Conservation (phyloP, 2,329 filamentous ascomycete species). For the Colletotrichum scovillei region DNA sequence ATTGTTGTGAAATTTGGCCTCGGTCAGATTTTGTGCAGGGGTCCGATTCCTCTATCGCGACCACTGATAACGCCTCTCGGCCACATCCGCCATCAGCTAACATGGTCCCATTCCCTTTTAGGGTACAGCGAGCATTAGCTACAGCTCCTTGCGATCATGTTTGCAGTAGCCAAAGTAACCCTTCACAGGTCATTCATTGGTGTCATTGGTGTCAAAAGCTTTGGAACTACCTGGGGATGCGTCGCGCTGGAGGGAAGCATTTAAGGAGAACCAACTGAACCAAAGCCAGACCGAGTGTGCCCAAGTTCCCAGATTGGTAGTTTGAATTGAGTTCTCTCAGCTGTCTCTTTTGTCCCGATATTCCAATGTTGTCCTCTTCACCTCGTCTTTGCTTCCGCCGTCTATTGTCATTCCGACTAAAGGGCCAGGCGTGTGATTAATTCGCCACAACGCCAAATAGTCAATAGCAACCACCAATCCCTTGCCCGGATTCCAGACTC, state of each 20-base stretch:
- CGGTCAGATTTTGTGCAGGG: background rate
- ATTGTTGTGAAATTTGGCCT: background rate
- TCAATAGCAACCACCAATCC: no score
- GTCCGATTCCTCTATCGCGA: background rate
- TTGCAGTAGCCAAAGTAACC: background rate
- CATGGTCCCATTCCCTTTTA: background rate
- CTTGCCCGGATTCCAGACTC: no score
- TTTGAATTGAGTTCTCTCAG: background rate
- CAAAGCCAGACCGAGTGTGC: no score
- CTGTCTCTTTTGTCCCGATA: background rate
- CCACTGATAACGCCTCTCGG: background rate
- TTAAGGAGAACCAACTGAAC: background rate
- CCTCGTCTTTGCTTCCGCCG: no score
- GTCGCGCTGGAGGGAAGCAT: background rate
- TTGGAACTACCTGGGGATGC: no score
- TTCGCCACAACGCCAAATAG: no score
- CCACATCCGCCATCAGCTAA: background rate
- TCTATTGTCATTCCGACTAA: no score
- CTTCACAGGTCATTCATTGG: background rate
- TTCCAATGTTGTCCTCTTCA: no score
- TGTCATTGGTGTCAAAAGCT: no score
- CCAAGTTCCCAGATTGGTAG: no score
- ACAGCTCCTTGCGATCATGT: background rate
- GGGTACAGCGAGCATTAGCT: no score
- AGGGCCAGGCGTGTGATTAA: no score